A percentile compares a stretch with the other conserved stretches of the same genome.
Evolutionary conservation across 108 stramenopile genomes (phyloP).

Genomic region (Cylindrotheca fusiformis): DNA sequence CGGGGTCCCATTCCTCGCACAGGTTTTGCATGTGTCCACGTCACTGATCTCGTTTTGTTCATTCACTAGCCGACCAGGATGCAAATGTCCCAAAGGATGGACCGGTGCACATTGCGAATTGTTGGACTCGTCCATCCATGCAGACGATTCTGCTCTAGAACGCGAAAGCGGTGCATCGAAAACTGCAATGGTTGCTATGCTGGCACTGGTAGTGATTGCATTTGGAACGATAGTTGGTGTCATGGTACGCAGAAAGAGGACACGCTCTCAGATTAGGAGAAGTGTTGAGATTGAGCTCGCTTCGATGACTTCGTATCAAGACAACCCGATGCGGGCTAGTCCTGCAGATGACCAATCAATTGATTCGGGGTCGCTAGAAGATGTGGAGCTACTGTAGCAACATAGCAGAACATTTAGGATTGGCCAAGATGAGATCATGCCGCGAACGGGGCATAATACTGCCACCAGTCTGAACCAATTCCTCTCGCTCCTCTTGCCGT

Average conservation of each 20-base stretch:
- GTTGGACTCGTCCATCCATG: not conserved
- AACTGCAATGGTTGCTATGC: not conserved
- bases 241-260: not conserved
- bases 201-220: not conserved
- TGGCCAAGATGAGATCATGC: too few species aligned
- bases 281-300: not conserved
- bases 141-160: not conserved
- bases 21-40: too few species aligned
- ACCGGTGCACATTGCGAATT: conserved; percentile 25
- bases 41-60: conserved; percentile 4
- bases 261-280: too few species aligned
- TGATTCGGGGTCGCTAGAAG: conserved; percentile 1
- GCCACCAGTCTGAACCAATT: too few species aligned
- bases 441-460: too few species aligned
- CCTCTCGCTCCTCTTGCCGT: too few species aligned
- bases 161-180: not conserved
- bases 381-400: conserved; percentile 12
- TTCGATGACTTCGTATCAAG: not conserved
- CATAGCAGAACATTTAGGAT: too few species aligned
- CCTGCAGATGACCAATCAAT: not conserved
- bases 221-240: not conserved
- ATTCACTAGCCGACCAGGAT: too few species aligned
- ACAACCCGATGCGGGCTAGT: not conserved
- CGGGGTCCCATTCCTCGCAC: too few species aligned
- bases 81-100: conserved; percentile 12